Conservation (phyloP, 805 yeast genomes). For the Hanseniaspora mollemarum region DNA sequence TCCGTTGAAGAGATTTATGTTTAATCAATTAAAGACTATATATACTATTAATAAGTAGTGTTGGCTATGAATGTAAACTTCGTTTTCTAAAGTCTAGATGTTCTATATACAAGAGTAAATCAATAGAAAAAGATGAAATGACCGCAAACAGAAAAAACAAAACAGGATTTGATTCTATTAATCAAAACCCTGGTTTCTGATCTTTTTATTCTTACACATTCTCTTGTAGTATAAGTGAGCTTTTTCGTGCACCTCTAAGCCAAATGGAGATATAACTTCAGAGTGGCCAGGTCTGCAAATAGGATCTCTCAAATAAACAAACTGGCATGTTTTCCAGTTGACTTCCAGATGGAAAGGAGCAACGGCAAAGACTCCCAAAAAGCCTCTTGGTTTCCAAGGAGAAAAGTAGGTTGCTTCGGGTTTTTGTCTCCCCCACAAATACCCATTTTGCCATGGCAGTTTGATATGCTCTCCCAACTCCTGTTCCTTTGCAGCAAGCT, state of each 20-base stretch:
- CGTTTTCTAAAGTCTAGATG: too few species aligned
- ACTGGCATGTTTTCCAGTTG: slow-evolving; percentile 85
- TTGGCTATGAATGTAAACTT: too few species aligned
- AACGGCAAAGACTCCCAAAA: slow-evolving; percentile 82
- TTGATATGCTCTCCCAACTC: slow-evolving; percentile 36
- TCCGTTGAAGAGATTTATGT: too few species aligned
- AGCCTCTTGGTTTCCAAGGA: slow-evolving; percentile 93
- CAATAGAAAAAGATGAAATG: background rate
- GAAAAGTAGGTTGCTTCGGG: slow-evolving; percentile 78
- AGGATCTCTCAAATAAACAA: slow-evolving; percentile 92
- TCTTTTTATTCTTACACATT: slow-evolving; percentile 38
- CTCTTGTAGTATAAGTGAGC: slow-evolving; percentile 89
- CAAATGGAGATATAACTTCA: slow-evolving; percentile 87
- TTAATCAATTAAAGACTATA: too few species aligned
- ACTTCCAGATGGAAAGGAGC: slow-evolving; percentile 86
- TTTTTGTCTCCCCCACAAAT: slow-evolving; percentile 66
- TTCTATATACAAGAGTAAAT: background rate
- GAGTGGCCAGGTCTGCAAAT: slow-evolving; percentile 94
- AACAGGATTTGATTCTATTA: background rate
- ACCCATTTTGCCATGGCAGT: slow-evolving; percentile 71
- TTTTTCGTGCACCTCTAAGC: slow-evolving; percentile 71
- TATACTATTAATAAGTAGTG: too few species aligned
- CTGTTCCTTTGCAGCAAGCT: slow-evolving; percentile 41
- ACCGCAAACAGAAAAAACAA: background rate
- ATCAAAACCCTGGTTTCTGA: slow-evolving; percentile 17